Conservation (phyloP, 1,139 yeast genomes). For the Oligophagozyma castellii region DNA sequence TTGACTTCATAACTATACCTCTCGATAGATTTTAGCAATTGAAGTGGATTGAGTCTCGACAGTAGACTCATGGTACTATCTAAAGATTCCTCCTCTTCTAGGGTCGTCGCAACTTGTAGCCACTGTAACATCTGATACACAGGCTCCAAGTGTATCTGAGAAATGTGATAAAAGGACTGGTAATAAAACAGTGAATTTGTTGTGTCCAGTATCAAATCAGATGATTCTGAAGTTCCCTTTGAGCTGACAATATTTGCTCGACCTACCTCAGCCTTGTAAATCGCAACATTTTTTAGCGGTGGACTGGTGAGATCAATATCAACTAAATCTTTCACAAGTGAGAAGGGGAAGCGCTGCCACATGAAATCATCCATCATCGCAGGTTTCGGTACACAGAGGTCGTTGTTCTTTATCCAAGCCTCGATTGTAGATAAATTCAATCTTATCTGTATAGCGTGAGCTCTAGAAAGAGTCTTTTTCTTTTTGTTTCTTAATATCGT, state of each 20-base stretch:
- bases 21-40: constrained; percentile 56
- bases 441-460: constrained; percentile 80
- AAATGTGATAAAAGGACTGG: constrained; percentile 42
- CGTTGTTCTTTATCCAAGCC: constrained; percentile 84
- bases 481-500: constrained; percentile 49
- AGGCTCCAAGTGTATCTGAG: constrained; percentile 57
- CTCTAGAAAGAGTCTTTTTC: constrained; percentile 51
- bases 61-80: constrained; percentile 43
- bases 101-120: constrained; percentile 69
- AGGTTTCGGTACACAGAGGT: constrained; percentile 34
- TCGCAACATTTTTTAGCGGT: constrained; percentile 15
- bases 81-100: constrained; percentile 42
- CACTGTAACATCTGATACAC: constrained; percentile 75
- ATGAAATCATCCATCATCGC: constrained; percentile 27
- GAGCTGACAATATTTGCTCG: constrained; percentile 3
- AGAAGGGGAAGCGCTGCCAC: constrained; percentile 32
- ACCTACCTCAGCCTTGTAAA: constrained; percentile 25
- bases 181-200: constrained; percentile 36
- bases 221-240: constrained; percentile 9
- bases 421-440: constrained; percentile 75
- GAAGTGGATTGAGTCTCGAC: constrained; percentile 52
- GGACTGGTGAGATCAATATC: constrained; percentile 15
- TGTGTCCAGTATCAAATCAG: constrained; percentile 16
- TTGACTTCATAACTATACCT: constrained; percentile 76
- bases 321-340: constrained; percentile 24